Base-by-base conservation (phyloP, 2,329 filamentous ascomycete genomes). In the Pestalotiopsis sp. region DNA sequence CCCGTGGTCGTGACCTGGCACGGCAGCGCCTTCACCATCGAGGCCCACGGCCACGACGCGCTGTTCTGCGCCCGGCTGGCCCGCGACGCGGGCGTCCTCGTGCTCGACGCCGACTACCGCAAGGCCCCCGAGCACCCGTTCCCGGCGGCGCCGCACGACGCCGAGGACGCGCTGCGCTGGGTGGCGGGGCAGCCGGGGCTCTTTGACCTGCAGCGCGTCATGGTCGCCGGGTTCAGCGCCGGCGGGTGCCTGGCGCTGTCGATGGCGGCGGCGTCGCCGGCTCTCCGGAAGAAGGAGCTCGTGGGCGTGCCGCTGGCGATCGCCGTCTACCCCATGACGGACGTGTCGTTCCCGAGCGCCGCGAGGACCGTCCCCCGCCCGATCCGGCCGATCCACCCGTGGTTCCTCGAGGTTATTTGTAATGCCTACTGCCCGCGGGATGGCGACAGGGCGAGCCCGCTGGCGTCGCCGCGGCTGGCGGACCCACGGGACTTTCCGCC, bases 121-220 rank as follows among this genome's bases (percentile, higher is more conserved):
- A 80, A 87, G 0, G 82, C 85, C 0, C 86, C 86, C 6, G 85
- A 87, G 73, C 73, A 81, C 69, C 75, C 81, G 5, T 87, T 85
- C 68, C 86, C 86, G n/a, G 80, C 80, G 17, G 79, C 78, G 38
- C 41, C 41, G n/a, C 7, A 64, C 25, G 39, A 64, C 23, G 61
- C 39, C 20, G 61, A 64, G n/a, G 61, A 64, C 61, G 41, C 39
- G 20, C 61, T 64, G 20, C 36, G 25, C n/a, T 64, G 61, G 61
- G 23, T 31, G 36, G 39, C 20, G 0, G n/a, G 38, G n/a, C 61
- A 36, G 7, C 31, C 31, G 39, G 39, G 41, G 9, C 11, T 20
- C 20, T 25, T 64, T 13, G 39, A 64, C 3, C 12, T 13, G 6
- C 11, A 17, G 39, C 38, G 41, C 39, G 20, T 64, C 41, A 13